Base-by-base conservation (phyloP, 192 early-diverging fungal genomes). In the Gryganskiella cystojenkinii region DNA sequence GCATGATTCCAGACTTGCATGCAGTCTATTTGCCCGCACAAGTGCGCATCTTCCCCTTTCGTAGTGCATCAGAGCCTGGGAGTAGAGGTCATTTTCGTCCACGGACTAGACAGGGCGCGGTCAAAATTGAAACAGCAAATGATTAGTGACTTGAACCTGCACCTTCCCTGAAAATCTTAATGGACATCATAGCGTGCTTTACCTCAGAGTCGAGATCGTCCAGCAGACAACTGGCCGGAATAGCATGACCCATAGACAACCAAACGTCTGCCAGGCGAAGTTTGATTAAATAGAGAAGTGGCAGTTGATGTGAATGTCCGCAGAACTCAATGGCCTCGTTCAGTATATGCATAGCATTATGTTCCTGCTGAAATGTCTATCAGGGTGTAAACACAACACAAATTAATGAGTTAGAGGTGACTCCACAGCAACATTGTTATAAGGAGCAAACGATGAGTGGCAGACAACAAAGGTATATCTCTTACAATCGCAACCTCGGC, bases 401-500 rank as follows among this genome's bases (percentile, higher is more conserved):
- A 42, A 15, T 3, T 35, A 20, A 59, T 8, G 14, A 49, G 6
- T 43, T 54, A 43, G n/a, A 14, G 43, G 27, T 20, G 20, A 34
- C 19, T 22, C 20, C 0, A 6, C 24, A 15, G 14, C 27, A 25
- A 22, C 28, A 53, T 52, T 0, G 0, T 10, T 22, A 53, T 30
- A 14, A 27, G n/a, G 51, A 31, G 20, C 10, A 9, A 25, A 34
- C 4, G 14, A 0, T 1, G 56, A 11, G 19, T 15, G 4, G 19
- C 19, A 50, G 4, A n/a, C 4, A 24, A 14, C 5, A 24, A 15
- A 14, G 4, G 4, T 20, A 19, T 50, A 15, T n/a, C 6, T 34
- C 55, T 34, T 68, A 76, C 73, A 49, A 76, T 49, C n/a, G 62
- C 67, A 11, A 76, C 44, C 17, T 76, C 73, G 7, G 73, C 64